These are phyloP conservation scores for Hypholoma sublateritium DNA, from an alignment of 768 basidiomycete species.

Conservation along the genomic window DNA sequence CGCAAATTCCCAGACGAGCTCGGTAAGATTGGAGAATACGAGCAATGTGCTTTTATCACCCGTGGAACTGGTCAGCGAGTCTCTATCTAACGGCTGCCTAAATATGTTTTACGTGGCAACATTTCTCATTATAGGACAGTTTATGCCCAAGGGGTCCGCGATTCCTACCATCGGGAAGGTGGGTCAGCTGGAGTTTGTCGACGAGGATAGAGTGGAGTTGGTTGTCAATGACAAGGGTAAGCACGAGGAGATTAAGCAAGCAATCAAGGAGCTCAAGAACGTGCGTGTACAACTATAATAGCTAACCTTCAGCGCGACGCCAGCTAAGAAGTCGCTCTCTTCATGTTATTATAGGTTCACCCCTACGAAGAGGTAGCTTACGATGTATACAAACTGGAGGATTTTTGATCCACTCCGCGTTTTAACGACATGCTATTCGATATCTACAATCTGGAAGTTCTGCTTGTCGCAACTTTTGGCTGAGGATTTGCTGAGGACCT, in stretches of 20 bases:
- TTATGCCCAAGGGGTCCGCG: constrained; percentile 39
- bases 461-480: no score
- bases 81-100: neutral
- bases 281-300: constrained; percentile 28
- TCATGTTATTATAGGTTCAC: constrained; percentile 37
- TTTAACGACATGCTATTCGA: neutral
- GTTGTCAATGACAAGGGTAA: constrained; percentile 39
- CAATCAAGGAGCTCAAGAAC: constrained; percentile 44
- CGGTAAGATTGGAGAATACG: constrained; percentile 54
- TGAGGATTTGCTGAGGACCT: no score
- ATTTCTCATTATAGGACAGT: constrained; percentile 38
- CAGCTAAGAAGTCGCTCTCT: neutral
- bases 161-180: constrained; percentile 43
- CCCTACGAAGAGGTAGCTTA: constrained; percentile 61
- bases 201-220: constrained; percentile 55
- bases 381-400: constrained; percentile 51
- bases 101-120: neutral
- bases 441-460: neutral
- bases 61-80: constrained; percentile 48
- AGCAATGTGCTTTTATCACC: constrained; percentile 53
- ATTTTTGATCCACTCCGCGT: constrained; percentile 27
- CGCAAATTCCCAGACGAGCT: constrained; percentile 39
- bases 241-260: constrained; percentile 34
- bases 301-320: neutral
- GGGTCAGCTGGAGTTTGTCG: constrained; percentile 45